Conservation (phyloP, 1,284 basidiomycete genomes). For the Puccinia triticina region DNA sequence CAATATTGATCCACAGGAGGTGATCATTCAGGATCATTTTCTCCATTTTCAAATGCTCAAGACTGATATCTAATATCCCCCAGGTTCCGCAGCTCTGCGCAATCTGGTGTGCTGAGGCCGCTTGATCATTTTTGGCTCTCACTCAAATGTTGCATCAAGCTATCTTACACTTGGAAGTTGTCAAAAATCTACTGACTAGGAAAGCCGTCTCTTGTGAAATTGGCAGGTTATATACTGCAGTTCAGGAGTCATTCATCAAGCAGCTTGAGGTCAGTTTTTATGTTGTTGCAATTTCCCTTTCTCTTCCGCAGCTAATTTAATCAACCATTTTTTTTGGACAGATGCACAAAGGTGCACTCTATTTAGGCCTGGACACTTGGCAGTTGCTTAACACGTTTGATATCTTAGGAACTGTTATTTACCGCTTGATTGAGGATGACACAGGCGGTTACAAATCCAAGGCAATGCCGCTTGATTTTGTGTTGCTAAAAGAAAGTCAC, state of each 20-base stretch:
- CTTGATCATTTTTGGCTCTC: slow-evolving; percentile 8
- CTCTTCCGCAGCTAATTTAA: no score
- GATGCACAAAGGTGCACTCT: slow-evolving; percentile 5
- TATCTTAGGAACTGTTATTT: background rate
- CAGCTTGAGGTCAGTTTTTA: background rate
- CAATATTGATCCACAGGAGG: slow-evolving; percentile 13
- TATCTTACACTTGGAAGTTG: background rate
- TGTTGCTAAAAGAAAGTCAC: slow-evolving; percentile 3
- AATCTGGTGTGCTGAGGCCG: no score
- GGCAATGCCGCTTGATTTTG: slow-evolving; percentile 9
- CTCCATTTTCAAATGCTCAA: background rate
- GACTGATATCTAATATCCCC: background rate
- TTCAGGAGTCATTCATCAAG: slow-evolving; percentile 7
- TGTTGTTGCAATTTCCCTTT: background rate
- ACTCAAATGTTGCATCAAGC: background rate
- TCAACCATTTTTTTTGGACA: background rate
- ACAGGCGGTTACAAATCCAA: background rate
- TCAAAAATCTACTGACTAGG: background rate
- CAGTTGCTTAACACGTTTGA: slow-evolving; percentile 8
- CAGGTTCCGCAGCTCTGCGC: slow-evolving; percentile 20
- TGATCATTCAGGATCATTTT: background rate
- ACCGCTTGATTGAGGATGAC: slow-evolving; percentile 10
- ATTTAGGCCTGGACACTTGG: slow-evolving; percentile 18
- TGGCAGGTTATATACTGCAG: no score
- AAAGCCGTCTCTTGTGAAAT: no score